Evolutionary conservation across 495 filamentous ascomycete genomes (phyloP).

Genomic region (Penicillium bialowiezense): DNA sequence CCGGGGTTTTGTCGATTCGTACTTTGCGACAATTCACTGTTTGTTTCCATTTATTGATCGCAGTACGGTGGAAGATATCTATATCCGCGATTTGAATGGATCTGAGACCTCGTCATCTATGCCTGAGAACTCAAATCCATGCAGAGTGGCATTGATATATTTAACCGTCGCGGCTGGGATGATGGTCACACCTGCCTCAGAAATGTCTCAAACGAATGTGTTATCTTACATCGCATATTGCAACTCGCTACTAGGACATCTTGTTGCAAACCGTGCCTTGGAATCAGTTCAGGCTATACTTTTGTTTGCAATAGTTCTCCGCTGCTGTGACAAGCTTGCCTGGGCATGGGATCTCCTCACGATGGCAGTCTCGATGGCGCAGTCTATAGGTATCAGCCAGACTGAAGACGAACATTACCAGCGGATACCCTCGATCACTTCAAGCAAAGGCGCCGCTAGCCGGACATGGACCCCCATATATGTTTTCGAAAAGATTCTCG

Average conservation of each 20-base stretch:
- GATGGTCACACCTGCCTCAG: not conserved
- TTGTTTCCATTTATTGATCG: constrained; percentile 3
- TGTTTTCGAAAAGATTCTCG: constrained; percentile 10
- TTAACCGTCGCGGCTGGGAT: constrained; percentile 1
- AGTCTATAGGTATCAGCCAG: constrained; percentile 10
- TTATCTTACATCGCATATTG: constrained; percentile 4
- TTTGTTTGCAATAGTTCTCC: constrained; percentile 9
- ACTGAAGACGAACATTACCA: not conserved
- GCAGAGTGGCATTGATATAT: constrained; percentile 1
- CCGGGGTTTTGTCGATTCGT: not conserved
- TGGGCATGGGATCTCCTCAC: constrained; percentile 15
- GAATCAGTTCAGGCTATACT: constrained; percentile 8
- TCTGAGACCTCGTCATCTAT: not conserved
- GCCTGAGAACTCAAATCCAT: not conserved
- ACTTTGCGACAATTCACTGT: not conserved
- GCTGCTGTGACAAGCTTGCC: constrained; percentile 9
- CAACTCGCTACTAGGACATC: constrained; percentile 11
- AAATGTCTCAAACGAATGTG: not conserved
- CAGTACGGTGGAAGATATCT: not conserved
- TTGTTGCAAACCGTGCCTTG: constrained; percentile 1
- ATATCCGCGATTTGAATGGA: not conserved
- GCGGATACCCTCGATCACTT: not conserved
- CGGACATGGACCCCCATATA: constrained; percentile 12
- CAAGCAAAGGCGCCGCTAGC: too few species aligned
- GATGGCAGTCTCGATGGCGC: constrained; percentile 12